Evolutionary conservation across 305 asterid species (phyloP), one percentile per base, ranked within the genome.

Genomic region (Fraxinus xanthoxyloides): DNA sequence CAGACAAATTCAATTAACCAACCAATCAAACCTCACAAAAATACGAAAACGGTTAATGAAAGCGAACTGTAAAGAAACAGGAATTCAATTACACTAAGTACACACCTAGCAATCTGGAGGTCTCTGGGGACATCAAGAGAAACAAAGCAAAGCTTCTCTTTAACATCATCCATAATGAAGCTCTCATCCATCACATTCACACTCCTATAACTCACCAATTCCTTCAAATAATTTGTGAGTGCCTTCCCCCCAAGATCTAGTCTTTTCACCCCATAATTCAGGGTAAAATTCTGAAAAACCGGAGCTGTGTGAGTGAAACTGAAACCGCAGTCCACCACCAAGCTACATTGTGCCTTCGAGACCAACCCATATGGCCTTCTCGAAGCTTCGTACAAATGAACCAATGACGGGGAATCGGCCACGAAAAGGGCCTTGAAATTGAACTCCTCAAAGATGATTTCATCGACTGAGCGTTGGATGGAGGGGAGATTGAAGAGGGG

Each of bases 181-280:
- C 93, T 94, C 86, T 96, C 98, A 78, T 96, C 99, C 99, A 94
- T 96, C 78, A 96, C 93, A 89, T 96, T 96, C 69, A 96, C 97
- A 86, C 97, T 94, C 84, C 97, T 88, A 70, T 94, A 96, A 85
- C 98, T 96, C 32, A 96, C 98, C 85, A 96, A 79, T 89, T 93
- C 99, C 89, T 95, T 95, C 77, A 95, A 85, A 79, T 92, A 95
- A 87, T 95, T 95, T 21, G 95, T 96, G 87, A 94, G 79, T 4
- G 98, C 98, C 84, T 94, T 94, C 54, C 98, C 99, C 31, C 98
- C 99, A 59, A 94, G 93, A 84, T 94, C 98, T 89, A 96, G 81
- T 79, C 97, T 90, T 69, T 93, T 94, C 70, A 94, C 98, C 7
- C 98, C 98, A 72, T 93, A 96, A 81, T 96, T 94, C 80, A 93